Evolutionary conservation across 768 basidiomycete genomes (phyloP).

Genomic region (Epithele typhae): DNA sequence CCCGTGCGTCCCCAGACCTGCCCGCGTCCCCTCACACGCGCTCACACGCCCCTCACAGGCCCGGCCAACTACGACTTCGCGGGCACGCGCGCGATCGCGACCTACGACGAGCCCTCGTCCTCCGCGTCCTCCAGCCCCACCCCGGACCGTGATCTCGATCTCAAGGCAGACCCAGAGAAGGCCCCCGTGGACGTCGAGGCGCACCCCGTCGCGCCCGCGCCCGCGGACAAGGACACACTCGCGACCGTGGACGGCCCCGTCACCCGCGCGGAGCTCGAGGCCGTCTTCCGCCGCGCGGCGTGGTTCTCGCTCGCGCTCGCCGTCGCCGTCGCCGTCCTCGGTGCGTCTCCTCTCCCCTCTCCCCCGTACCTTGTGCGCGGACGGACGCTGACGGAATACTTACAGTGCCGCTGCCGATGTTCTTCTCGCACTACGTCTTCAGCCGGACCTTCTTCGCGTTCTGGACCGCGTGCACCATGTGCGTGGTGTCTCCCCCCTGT

Average conservation of each 20-base stretch:
- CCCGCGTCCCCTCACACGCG: background rate
- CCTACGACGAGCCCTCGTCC: slow-evolving; percentile 26
- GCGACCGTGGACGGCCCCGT: background rate
- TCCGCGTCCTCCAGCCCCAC: background rate
- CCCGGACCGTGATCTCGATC: background rate
- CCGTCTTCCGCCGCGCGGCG: slow-evolving; percentile 26
- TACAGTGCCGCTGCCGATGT: slow-evolving; percentile 32
- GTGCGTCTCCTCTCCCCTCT: slow-evolving; percentile 11
- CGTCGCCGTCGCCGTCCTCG: slow-evolving; percentile 24
- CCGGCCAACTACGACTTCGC: slow-evolving; percentile 33
- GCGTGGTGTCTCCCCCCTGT: background rate
- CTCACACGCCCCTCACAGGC: slow-evolving; percentile 9
- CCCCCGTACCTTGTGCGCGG: too few relatives aligned
- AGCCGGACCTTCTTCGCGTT: slow-evolving; percentile 28
- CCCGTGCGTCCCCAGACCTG: slow-evolving; percentile 16
- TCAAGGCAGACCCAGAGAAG: too few relatives aligned
- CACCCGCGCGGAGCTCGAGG: slow-evolving; percentile 14
- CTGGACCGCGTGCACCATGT: slow-evolving; percentile 33
- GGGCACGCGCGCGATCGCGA: slow-evolving; percentile 29
- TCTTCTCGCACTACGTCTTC: slow-evolving; percentile 33
- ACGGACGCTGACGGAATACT: too few relatives aligned
- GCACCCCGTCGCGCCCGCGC: background rate
- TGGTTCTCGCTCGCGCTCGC: slow-evolving; percentile 27
- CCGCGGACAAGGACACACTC: background rate
- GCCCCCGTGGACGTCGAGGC: too few relatives aligned